These are phyloP conservation scores for Chalciporus chontae DNA, from an alignment of 768 basidiomycete species.

Conservation along the genomic window DNA sequence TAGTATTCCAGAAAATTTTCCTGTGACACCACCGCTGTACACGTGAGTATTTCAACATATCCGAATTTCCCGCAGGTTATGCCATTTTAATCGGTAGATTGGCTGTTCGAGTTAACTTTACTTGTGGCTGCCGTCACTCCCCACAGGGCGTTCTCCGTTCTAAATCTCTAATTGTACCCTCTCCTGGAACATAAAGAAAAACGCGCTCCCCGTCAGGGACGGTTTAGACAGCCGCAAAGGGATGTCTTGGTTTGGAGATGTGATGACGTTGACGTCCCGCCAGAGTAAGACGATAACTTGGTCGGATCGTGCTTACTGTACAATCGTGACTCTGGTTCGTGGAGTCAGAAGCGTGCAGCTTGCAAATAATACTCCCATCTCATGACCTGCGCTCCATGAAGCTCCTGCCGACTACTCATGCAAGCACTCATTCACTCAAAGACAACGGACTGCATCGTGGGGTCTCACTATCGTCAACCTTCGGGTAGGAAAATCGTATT, in stretches of 20 bases:
- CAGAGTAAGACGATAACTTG: neutral
- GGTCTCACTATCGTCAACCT: conserved; percentile 3
- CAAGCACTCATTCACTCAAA: neutral
- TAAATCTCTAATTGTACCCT: neutral
- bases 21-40: neutral
- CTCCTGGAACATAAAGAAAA: neutral
- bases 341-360: neutral
- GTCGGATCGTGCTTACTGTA: neutral
- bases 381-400: too few species aligned
- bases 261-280: too few species aligned
- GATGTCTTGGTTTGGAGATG: conserved; percentile 11
- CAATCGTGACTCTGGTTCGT: neutral
- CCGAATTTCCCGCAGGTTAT: neutral
- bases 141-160: neutral
- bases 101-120: neutral
- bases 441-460: too few species aligned
- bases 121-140: neutral
- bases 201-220: neutral
- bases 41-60: neutral
- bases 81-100: neutral
- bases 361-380: neutral
- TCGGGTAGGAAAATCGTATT: neutral
- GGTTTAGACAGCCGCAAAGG: conserved; percentile 13
- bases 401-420: neutral
- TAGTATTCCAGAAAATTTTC: neutral